Percentiles rank a stretch among this genome's conserved stretches.
Evolutionary conservation across 345 rosid genomes (phyloP).

Genomic region (Citrus unshiu): DNA sequence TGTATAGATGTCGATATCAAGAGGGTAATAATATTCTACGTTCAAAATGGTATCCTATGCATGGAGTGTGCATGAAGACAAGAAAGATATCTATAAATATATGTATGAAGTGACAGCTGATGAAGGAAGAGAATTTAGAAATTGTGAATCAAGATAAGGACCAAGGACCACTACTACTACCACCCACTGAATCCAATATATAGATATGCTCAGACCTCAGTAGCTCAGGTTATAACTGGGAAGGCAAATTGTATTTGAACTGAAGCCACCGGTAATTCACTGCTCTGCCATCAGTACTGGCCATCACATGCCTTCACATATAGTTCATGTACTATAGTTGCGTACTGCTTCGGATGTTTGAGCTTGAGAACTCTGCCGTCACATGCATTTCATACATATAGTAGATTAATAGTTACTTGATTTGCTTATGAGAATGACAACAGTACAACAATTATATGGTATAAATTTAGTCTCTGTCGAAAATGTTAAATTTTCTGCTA

Average conservation of each 20-base stretch:
- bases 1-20: background rate
- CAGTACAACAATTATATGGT: background rate
- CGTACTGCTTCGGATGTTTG: no score
- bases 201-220: no score
- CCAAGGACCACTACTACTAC: background rate
- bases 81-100: background rate
- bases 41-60: constrained; percentile 40
- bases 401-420: no score
- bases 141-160: background rate
- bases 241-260: no score
- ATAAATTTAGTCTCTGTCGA: background rate
- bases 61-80: constrained; percentile 19
- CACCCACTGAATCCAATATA: background rate
- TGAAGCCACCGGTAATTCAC: no score
- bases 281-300: no score
- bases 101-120: constrained; percentile 22
- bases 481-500: no score
- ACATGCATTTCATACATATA: no score
- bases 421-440: no score
- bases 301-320: no score
- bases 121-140: background rate
- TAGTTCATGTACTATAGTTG: no score
- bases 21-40: constrained; percentile 13
- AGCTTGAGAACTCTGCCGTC: no score
- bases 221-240: background rate